Evolutionary conservation across 1,284 basidiomycete species (phyloP).

Genomic region (Irpex rosettiformis): DNA sequence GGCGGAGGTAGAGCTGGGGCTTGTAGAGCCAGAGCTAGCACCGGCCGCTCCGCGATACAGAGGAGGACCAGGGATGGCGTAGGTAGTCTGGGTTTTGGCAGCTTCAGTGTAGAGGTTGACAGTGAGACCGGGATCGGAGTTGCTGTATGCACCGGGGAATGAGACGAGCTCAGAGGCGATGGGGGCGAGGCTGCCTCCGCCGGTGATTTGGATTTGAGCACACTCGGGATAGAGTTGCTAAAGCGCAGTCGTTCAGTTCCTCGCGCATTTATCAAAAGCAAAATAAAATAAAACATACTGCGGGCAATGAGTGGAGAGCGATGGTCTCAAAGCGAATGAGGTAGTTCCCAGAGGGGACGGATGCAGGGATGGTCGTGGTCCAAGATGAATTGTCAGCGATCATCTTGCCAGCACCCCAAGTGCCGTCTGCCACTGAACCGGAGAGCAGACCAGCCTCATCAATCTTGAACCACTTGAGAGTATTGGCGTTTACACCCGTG

Average conservation of each 20-base stretch:
- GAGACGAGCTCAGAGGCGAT: conserved; percentile 42
- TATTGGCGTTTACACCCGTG: conserved; percentile 40
- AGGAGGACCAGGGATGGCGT: conserved; percentile 40
- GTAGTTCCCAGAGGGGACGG: conserved; percentile 48
- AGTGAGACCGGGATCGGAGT: conserved; percentile 39
- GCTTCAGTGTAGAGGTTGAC: conserved; percentile 43
- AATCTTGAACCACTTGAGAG: conserved; percentile 57
- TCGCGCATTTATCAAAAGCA: background rate
- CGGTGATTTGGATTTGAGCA: conserved; percentile 48
- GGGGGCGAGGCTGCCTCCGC: conserved; percentile 41
- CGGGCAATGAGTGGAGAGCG: conserved; percentile 51
- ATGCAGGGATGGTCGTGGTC: conserved; percentile 51
- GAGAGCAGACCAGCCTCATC: conserved; percentile 51
- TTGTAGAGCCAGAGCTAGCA: conserved; percentile 17
- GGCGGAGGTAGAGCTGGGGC: background rate
- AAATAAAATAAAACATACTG: conserved; percentile 31
- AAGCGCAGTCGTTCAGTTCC: conserved; percentile 1
- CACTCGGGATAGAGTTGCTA: conserved; percentile 59
- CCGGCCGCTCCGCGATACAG: conserved; percentile 28
- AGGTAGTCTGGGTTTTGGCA: conserved; percentile 38
- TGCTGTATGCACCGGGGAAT: conserved; percentile 49
- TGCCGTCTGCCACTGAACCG: conserved; percentile 43
- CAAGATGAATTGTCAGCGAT: conserved; percentile 50
- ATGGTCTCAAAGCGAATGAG: conserved; percentile 56
- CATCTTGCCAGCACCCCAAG: conserved; percentile 50